Evolutionary conservation across 2,329 filamentous ascomycete genomes (phyloP).

Genomic region (Ophiostoma ips): DNA sequence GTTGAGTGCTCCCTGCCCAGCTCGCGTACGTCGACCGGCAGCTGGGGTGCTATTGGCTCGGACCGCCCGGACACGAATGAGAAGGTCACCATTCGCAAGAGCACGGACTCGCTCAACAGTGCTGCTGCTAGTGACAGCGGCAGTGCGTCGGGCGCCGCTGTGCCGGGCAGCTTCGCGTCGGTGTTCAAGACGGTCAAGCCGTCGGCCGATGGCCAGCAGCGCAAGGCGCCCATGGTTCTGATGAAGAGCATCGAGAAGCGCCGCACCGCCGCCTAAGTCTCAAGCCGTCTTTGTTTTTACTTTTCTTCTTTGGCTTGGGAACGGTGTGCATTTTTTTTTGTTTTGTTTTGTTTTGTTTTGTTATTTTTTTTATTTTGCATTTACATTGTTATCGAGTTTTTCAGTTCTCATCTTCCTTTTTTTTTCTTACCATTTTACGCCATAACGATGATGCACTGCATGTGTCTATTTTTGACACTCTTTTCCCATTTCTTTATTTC

Average conservation of each 20-base stretch:
- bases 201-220: slow-evolving; percentile 43
- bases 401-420: background rate
- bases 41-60: slow-evolving; percentile 70
- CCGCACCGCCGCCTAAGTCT: slow-evolving; percentile 23
- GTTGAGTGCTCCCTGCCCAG: slow-evolving; percentile 54
- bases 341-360: background rate
- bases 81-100: slow-evolving; percentile 40
- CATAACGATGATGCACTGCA: slow-evolving; percentile 3
- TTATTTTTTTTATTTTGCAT: background rate
- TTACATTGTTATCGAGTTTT: background rate
- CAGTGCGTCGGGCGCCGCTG: slow-evolving; percentile 21
- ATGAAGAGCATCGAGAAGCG: slow-evolving; percentile 84
- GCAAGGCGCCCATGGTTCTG: slow-evolving; percentile 75
- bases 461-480: background rate
- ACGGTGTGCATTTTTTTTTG: background rate
- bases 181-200: slow-evolving; percentile 50
- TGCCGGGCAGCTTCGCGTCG: slow-evolving; percentile 51
- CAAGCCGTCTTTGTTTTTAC: background rate
- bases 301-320: background rate
- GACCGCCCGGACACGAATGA: slow-evolving; percentile 63
- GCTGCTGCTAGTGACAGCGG: slow-evolving; percentile 27
- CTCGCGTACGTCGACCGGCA: slow-evolving; percentile 61
- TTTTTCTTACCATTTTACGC: background rate
- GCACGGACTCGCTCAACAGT: slow-evolving; percentile 50
- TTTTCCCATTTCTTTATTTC: background rate